Evolutionary conservation across 495 filamentous ascomycete species (phyloP), one percentile per base, ranked within the genome.

Genomic region (Penicillium salamii): DNA sequence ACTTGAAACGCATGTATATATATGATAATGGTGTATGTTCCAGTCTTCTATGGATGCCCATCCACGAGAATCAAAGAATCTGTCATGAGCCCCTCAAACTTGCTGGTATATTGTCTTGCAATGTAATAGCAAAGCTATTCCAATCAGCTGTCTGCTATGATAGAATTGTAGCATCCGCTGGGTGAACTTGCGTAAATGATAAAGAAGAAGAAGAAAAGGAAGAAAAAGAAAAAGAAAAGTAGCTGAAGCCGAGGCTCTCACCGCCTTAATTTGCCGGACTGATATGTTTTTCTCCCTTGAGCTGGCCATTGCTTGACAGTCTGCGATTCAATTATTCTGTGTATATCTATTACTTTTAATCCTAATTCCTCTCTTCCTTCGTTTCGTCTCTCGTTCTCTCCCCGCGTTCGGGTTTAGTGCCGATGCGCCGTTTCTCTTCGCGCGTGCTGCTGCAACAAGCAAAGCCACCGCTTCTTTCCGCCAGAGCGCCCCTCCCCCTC

Each of bases 41-140:
- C 70, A 76, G 59, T 51, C 58, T 54, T 76, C 67, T 76, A 76
- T 76, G 71, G 73, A 69, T 71, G 73, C 61, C 68, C 71, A 76
- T 57, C 54, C 73, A 75, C 48, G 54, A 45, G 32, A 46, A 18
- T 46, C 43, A 15, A 50, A 34, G 54, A 49, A 35, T 49, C 50
- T 60, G 54, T 72, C 65, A 70, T 75, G 66, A 61, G 61, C 71
- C 66, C 73, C 71, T 76, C 73, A 76, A 76, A 76, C 73, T 68
- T 55, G 64, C 66, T 75, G 73, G 72, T 54, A 53, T 42, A 66
- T 62, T 18, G 58, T 73, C 70, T 74, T 50, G 71, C 71, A 71
- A 70, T 59, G 44, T 43, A 55, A 57, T 50, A 62, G 42, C 50
- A 48, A 20, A 55, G 39, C 53, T 62, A 57, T 58, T 56, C 57